Conservation (phyloP, 805 yeast species). For the Ogataea philodendri region DNA sequence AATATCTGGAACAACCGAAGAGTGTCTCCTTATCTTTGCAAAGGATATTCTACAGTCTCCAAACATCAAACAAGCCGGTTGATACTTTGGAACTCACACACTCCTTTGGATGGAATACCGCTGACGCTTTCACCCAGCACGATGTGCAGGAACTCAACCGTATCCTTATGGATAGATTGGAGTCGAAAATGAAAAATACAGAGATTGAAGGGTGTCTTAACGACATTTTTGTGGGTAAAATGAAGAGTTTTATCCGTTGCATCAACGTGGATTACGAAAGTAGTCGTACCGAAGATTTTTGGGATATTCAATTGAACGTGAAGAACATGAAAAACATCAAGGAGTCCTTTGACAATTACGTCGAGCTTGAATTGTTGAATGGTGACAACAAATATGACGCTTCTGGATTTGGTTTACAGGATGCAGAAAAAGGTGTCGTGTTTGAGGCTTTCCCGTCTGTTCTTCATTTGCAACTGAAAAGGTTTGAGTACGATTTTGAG, state of each 20-base stretch:
- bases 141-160: slow-evolving; percentile 97
- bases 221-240: slow-evolving; percentile 90
- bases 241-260: slow-evolving; percentile 93
- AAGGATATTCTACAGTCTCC: slow-evolving; percentile 77
- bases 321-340: slow-evolving; percentile 71
- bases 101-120: slow-evolving; percentile 96
- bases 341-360: slow-evolving; percentile 80
- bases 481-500: slow-evolving; percentile 92
- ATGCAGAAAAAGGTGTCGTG: slow-evolving; percentile 94
- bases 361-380: slow-evolving; percentile 81
- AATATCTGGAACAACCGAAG: slow-evolving; percentile 35
- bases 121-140: slow-evolving; percentile 95
- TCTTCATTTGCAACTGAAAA: slow-evolving; percentile 84
- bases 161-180: slow-evolving; percentile 91
- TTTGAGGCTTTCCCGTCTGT: slow-evolving; percentile 91
- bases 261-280: slow-evolving; percentile 91
- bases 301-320: slow-evolving; percentile 97
- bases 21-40: slow-evolving; percentile 85
- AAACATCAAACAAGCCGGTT: slow-evolving; percentile 70
- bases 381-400: slow-evolving; percentile 98
- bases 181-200: slow-evolving; percentile 87
- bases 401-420: slow-evolving; percentile 85
- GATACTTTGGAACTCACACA: slow-evolving; percentile 84
- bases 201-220: slow-evolving; percentile 70
- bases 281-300: slow-evolving; percentile 87